Evolutionary conservation across 495 filamentous ascomycete genomes (phyloP).

Genomic region (Aspergillus biplanus): DNA sequence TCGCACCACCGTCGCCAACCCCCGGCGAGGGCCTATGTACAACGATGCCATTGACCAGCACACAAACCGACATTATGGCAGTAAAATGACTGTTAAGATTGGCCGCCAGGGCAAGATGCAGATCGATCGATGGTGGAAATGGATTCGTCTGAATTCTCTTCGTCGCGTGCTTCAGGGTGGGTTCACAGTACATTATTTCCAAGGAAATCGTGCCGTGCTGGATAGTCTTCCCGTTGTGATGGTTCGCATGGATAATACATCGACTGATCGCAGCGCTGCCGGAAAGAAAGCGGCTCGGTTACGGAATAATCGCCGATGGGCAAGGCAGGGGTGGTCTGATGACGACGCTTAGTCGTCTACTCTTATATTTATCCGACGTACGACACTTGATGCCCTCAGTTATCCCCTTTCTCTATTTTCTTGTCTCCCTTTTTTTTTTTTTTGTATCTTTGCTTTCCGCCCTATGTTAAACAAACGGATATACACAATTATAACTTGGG

Average conservation of each 20-base stretch:
- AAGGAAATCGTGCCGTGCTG: slow-evolving; percentile 78
- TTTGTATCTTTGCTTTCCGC: neutral
- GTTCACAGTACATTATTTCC: slow-evolving; percentile 81
- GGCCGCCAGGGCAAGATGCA: slow-evolving; percentile 71
- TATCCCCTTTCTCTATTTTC: neutral
- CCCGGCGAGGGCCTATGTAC: slow-evolving; percentile 71
- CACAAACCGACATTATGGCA: slow-evolving; percentile 73
- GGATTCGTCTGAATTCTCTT: slow-evolving; percentile 74
- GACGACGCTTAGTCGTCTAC: slow-evolving; percentile 17
- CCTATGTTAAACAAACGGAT: neutral
- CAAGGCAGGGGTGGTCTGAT: slow-evolving; percentile 26
- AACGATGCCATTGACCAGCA: slow-evolving; percentile 73
- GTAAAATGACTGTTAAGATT: slow-evolving; percentile 75
- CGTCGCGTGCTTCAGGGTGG: slow-evolving; percentile 79
- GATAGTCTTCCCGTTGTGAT: slow-evolving; percentile 66
- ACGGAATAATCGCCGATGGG: slow-evolving; percentile 43
- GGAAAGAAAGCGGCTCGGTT: slow-evolving; percentile 37
- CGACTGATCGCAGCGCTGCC: slow-evolving; percentile 35
- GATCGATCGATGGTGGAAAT: slow-evolving; percentile 92
- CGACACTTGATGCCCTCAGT: neutral
- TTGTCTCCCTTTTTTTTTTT: neutral
- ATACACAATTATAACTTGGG: neutral
- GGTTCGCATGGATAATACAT: slow-evolving; percentile 36
- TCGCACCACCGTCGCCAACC: slow-evolving; percentile 79
- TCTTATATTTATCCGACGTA: slow-evolving; percentile 1